These are phyloP conservation scores for Porphyrellus sp. DNA, from an alignment of 1,284 basidiomycete genomes.

Conservation along the genomic window DNA sequence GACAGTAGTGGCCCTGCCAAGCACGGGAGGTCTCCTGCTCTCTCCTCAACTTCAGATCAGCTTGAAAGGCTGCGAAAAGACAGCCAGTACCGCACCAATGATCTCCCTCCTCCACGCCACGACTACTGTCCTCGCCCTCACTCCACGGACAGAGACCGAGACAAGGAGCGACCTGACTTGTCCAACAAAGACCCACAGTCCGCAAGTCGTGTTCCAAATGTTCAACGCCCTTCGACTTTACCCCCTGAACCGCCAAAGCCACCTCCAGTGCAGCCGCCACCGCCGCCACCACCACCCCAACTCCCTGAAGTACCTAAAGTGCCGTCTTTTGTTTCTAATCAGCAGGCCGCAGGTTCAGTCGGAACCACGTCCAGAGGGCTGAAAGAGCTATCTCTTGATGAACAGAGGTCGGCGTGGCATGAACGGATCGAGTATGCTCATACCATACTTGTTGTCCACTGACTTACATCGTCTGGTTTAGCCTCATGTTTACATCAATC, in stretches of 20 bases:
- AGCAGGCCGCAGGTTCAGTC: slow-evolving; percentile 4
- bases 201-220: neutral
- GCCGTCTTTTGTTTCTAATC: slow-evolving; percentile 21
- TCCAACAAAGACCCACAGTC: slow-evolving; percentile 6
- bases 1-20: slow-evolving; percentile 11
- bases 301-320: slow-evolving; percentile 17
- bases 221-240: neutral
- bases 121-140: slow-evolving; percentile 10
- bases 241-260: slow-evolving; percentile 22
- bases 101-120: slow-evolving; percentile 6
- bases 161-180: slow-evolving; percentile 2
- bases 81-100: slow-evolving; percentile 1
- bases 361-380: neutral
- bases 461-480: slow-evolving; percentile 8
- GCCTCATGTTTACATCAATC: slow-evolving; percentile 34
- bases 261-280: slow-evolving; percentile 20
- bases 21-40: slow-evolving; percentile 23
- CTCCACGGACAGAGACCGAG: slow-evolving; percentile 15
- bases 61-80: slow-evolving; percentile 24
- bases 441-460: neutral
- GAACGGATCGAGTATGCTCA: slow-evolving; percentile 33
- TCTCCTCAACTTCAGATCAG: slow-evolving; percentile 28
- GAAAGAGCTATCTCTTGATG: slow-evolving; percentile 29
- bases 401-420: slow-evolving; percentile 32
- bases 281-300: slow-evolving; percentile 13